Conservation (phyloP, 148 eudicot genomes). For the Fagopyrum esculentum region DNA sequence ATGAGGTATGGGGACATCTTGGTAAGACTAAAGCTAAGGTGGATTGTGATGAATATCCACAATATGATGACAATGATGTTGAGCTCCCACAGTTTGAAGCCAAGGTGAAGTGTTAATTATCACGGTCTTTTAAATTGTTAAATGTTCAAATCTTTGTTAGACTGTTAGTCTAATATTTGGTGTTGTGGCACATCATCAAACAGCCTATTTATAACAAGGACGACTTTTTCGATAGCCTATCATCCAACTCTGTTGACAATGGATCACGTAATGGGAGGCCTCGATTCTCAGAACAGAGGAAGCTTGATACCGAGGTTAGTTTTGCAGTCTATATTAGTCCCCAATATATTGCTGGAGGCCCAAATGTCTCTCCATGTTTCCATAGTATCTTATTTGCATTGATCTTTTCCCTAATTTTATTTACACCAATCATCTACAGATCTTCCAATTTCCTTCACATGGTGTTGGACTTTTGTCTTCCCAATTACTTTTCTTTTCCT, state of each 20-base stretch:
- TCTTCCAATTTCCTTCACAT: neutral
- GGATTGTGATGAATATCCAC: constrained; percentile 22
- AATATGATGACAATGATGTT: constrained; percentile 24
- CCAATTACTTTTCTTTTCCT: neutral
- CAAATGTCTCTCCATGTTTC: neutral
- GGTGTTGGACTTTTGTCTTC: neutral
- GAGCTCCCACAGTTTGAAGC: constrained; percentile 19
- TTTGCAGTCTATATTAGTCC: neutral
- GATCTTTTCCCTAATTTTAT: neutral
- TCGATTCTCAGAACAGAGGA: constrained; percentile 48
- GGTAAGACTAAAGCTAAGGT: constrained; percentile 36
- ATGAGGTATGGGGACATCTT: constrained; percentile 65
- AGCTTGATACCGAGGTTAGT: constrained; percentile 51
- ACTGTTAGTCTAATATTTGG: neutral
- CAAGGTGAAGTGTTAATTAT: constrained; percentile 14
- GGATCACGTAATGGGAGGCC: constrained; percentile 38
- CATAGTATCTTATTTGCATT: neutral
- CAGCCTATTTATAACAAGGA: constrained; percentile 69
- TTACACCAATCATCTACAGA: neutral
- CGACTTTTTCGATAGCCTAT: constrained; percentile 59
- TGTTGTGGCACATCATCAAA: constrained; percentile 8
- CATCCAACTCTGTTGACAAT: constrained; percentile 40
- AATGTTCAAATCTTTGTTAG: neutral
- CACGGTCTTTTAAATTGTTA: neutral
- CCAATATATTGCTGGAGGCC: neutral